Evolutionary conservation across 768 basidiomycete genomes (phyloP), one percentile per base, ranked within the genome.

Genomic region (Russula compacta): DNA sequence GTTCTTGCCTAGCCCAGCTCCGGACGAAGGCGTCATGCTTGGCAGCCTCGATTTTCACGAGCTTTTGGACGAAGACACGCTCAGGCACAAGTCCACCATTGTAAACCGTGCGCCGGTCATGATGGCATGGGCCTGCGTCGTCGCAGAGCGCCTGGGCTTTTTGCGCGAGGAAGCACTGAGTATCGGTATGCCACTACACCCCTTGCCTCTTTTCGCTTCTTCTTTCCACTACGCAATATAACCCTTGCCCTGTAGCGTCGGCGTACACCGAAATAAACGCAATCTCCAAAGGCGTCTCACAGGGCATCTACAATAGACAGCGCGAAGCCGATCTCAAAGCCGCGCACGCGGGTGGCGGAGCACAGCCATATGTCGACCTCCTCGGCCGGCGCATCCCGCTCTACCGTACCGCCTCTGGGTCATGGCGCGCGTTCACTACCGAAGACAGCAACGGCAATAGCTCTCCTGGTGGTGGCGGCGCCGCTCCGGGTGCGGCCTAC

Each of bases 241-340:
- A 14, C 21, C 29, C 9, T 32, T 17, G 1, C 39, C 14, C 24
- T n/a, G 5, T 64, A 93, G 95, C 94, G 5, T 89, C 92, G 51
- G 92, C 87, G 19, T 97, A 93, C 71, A 95, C 94, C 10, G 92
- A 95, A 70, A 83, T 95, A 81, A 95, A 95, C 65, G 92, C 92
- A 0, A 75, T 89, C 42, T 77, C 86, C 33, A 95, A 93, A 71
- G 94, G 92, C 11, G 78, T 92, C 24, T 85, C 87, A 38, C 76
- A 97, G 29, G 93, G 95, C 3, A 80, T 94, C 57, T 86, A 85
- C 68, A 78, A 85, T 53, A 71, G 78, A 64, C 75, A 77, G 32
- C 79, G 79, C 53, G 78, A 79, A 60, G 77, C 76, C 61, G 80
- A 79, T 35, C 77, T 78, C 63, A 85, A 87, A 66, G 82, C 81